Evolutionary conservation across 2,329 filamentous ascomycete genomes (phyloP).

Genomic region (Malbranchea cinnamomea): DNA sequence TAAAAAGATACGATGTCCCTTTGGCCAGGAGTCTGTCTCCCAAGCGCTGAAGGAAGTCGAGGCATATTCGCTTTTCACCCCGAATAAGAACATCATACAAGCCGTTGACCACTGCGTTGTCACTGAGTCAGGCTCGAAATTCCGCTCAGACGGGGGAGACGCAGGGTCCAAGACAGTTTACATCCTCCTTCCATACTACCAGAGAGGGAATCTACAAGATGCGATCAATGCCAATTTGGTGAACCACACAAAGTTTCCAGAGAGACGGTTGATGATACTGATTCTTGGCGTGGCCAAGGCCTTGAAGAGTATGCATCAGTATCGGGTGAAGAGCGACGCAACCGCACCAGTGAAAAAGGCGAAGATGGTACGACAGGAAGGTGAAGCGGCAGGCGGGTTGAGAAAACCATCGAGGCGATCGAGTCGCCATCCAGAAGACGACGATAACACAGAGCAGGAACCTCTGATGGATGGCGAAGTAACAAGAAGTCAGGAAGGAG

Average conservation of each 20-base stretch:
- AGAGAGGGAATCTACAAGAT: slow-evolving; percentile 89
- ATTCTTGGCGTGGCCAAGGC: slow-evolving; percentile 87
- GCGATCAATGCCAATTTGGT: slow-evolving; percentile 97
- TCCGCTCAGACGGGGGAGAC: slow-evolving; percentile 40
- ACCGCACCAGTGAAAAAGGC: slow-evolving; percentile 42
- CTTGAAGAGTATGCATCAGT: slow-evolving; percentile 81
- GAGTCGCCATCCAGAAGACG: slow-evolving; percentile 40
- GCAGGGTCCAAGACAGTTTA: slow-evolving; percentile 82
- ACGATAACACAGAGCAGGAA: slow-evolving; percentile 61
- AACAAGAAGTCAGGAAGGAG: slow-evolving; percentile 49
- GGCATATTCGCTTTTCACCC: slow-evolving; percentile 79
- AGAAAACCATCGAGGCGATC: slow-evolving; percentile 26
- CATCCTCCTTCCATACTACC: slow-evolving; percentile 88
- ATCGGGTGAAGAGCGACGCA: slow-evolving; percentile 48
- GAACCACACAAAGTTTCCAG: slow-evolving; percentile 82
- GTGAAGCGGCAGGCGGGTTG: slow-evolving; percentile 37
- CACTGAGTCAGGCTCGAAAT: slow-evolving; percentile 46
- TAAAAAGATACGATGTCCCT: slow-evolving; percentile 98
- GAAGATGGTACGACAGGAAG: slow-evolving; percentile 40
- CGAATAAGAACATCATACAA: slow-evolving; percentile 73
- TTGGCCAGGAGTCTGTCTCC: slow-evolving; percentile 88
- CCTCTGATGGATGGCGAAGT: slow-evolving; percentile 72
- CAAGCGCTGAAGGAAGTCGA: slow-evolving; percentile 95
- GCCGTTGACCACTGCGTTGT: slow-evolving; percentile 70
- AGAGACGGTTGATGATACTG: slow-evolving; percentile 71